Evolutionary conservation across 441 rosid genomes (phyloP).

Genomic region (Breynia disticha): DNA sequence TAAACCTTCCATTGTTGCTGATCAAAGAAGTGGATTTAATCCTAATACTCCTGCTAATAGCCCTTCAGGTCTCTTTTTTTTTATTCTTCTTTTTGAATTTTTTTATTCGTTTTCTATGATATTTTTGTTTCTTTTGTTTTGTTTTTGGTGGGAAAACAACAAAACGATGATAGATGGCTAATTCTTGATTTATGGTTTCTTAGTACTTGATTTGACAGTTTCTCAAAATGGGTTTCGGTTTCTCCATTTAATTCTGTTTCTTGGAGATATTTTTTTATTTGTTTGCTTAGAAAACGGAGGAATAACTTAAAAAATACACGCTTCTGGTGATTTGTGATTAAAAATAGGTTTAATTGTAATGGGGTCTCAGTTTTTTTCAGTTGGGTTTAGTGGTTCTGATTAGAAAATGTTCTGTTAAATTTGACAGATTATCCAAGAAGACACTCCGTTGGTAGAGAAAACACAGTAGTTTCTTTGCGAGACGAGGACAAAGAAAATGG

Average conservation of each 20-base stretch:
- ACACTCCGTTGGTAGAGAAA: constrained; percentile 35
- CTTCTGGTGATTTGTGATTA: background rate
- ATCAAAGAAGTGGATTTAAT: constrained; percentile 30
- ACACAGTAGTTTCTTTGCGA: constrained; percentile 15
- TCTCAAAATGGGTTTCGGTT: too few relatives aligned
- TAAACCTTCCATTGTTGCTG: constrained; percentile 30
- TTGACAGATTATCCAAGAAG: constrained; percentile 36
- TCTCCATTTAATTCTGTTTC: too few relatives aligned
- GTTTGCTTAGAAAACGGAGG: background rate
- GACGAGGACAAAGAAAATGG: constrained; percentile 68
- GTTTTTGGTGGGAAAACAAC: background rate
- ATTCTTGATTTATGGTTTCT: too few relatives aligned
- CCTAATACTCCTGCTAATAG: constrained; percentile 46
- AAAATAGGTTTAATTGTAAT: background rate
- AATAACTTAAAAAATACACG: background rate
- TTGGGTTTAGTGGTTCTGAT: constrained; percentile 10
- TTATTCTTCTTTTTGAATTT: background rate
- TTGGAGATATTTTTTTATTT: too few relatives aligned
- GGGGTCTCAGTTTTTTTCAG: background rate
- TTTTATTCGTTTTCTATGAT: background rate
- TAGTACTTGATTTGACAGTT: too few relatives aligned
- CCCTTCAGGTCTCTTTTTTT: constrained; percentile 37
- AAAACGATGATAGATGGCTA: too few relatives aligned
- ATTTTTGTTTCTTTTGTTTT: background rate
- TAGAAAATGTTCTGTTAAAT: constrained; percentile 1